Evolutionary conservation across 495 filamentous ascomycete genomes (phyloP), one percentile per base, ranked within the genome.

Genomic region (Aspergillus steynii): DNA sequence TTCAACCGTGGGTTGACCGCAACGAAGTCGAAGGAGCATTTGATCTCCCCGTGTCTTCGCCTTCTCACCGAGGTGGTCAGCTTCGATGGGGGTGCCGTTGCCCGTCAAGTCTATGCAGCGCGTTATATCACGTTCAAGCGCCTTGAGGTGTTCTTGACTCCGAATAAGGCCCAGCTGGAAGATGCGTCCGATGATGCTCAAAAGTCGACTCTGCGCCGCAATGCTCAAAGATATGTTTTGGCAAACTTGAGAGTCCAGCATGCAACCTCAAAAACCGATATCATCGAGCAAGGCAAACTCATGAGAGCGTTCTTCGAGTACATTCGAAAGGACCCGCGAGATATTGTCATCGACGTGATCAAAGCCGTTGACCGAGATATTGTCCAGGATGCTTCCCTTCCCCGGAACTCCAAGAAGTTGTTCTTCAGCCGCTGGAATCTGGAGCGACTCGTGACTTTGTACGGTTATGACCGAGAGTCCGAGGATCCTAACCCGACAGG

Each of bases 31-130:
- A 96, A 94, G 66, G 89, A 93, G 42, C 89, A 90, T 75, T 77
- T 96, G 47, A 93, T 97, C 61, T 92, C 89, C 2, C 91, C 93
- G 0, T 90, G 87, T 48, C 72, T 97, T 50, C 83, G 92, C 59
- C 79, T 97, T 51, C 80, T 97, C 52, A 88, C 85, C 26, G 92
- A 97, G 74, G 80, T 90, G 4, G 82, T 88, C 14, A 84, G 80
- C 31, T 92, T 93, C 65, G 91, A 96, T 74, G 93, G 92, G 6
- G 93, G 92, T 15, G 84, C 84, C 46, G 77, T 89, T 26, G 89
- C 92, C 12, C 85, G 83, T 46, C 81, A 84, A 47, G 75, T 96
- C 29, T 93, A 92, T 66, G 77, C 84, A 29, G 83, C 84, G 25
- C 80, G 90, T 63, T 83, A 88, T 53, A 85, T 85, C 56, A 92